Percentiles rank a stretch among this genome's conserved stretches.
phyloP scores from a whole-genome alignment of 345 rosid genomes.

The Arabidopsis arenosa region DNA sequence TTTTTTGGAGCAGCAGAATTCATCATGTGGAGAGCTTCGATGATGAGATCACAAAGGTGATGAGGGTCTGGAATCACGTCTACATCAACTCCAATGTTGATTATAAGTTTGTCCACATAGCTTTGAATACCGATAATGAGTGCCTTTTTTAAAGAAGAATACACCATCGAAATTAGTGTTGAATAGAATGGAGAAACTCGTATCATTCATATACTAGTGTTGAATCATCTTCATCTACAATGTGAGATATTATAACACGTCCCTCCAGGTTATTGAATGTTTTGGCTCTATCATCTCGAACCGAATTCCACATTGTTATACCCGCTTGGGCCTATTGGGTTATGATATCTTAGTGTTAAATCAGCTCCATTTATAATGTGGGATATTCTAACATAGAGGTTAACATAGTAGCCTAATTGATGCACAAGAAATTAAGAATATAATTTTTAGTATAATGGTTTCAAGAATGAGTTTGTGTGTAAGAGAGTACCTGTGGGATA shows the following conservation, averaged over 20 bases:
- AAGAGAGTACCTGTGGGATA: slow-evolving; percentile 54
- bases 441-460: too few relatives aligned
- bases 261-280: too few relatives aligned
- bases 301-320: too few relatives aligned
- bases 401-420: neutral
- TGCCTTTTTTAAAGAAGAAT: slow-evolving; percentile 49
- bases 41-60: slow-evolving; percentile 56
- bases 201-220: too few relatives aligned
- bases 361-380: neutral
- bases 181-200: neutral
- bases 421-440: neutral
- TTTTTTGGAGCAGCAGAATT: slow-evolving; percentile 42
- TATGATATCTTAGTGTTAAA: neutral
- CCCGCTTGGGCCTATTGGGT: too few relatives aligned
- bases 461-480: neutral
- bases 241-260: too few relatives aligned
- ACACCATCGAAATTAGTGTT: neutral
- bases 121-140: slow-evolving; percentile 64
- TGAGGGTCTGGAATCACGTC: slow-evolving; percentile 69
- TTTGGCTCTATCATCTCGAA: too few relatives aligned
- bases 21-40: slow-evolving; percentile 57
- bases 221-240: too few relatives aligned
- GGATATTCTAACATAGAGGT: neutral
- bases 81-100: slow-evolving; percentile 64
- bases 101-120: slow-evolving; percentile 60